Conservation (phyloP, 164 flowering plant species). For the Chloranthus sessilifolius region DNA sequence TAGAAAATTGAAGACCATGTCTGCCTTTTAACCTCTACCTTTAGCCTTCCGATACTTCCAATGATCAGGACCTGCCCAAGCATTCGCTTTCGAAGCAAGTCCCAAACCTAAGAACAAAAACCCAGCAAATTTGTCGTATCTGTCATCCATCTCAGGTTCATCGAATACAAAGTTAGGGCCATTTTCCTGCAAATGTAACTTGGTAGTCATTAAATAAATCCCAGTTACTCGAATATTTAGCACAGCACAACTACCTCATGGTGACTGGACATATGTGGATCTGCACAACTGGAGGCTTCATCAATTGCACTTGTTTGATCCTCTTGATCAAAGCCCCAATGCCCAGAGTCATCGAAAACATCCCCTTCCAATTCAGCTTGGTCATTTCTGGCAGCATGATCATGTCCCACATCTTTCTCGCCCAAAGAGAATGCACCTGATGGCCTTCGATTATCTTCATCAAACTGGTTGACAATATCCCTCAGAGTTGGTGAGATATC, state of each 20-base stretch:
- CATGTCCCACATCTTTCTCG: constrained; percentile 24
- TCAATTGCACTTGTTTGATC: constrained; percentile 46
- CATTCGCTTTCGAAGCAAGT: constrained; percentile 61
- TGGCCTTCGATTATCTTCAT: constrained; percentile 61
- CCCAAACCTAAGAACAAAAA: constrained; percentile 61
- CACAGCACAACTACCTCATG: constrained; percentile 36
- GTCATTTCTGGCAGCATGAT: constrained; percentile 14
- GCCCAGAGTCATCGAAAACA: constrained; percentile 32
- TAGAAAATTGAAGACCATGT: not conserved
- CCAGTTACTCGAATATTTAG: not conserved
- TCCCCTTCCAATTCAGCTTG: constrained; percentile 23
- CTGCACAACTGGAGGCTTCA: constrained; percentile 30
- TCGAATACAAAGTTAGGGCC: constrained; percentile 23
- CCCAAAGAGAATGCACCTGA: constrained; percentile 26
- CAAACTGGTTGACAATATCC: constrained; percentile 53
- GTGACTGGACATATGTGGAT: constrained; percentile 34
- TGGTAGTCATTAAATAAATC: not conserved
- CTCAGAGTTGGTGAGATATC: constrained; percentile 82
- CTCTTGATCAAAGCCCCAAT: constrained; percentile 48
- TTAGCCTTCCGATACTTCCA: constrained; percentile 84
- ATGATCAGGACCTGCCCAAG: constrained; percentile 99
- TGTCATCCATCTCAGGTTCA: constrained; percentile 45
- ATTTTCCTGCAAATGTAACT: constrained; percentile 44
- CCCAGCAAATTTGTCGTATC: constrained; percentile 48
- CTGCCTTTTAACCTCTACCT: constrained; percentile 30